Base-by-base conservation (phyloP, 1,284 basidiomycete genomes). In the Cutaneotrichosporon cutaneum region DNA sequence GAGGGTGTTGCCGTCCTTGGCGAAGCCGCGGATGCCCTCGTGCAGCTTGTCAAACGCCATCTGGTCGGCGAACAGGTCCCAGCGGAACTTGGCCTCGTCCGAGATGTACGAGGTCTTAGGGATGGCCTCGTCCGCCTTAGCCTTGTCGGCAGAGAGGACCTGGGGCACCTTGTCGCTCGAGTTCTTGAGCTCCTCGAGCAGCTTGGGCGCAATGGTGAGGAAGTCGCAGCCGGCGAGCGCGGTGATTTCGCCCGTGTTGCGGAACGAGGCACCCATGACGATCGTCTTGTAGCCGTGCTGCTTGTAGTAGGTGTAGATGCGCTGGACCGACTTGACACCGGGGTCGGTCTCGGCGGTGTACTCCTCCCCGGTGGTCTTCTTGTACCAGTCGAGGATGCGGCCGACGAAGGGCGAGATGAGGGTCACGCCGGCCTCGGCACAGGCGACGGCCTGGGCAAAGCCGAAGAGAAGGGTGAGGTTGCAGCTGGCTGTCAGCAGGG, bases 181-280 rank as follows among this genome's bases (percentile, higher is more conserved):
- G 73, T 88, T 88, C 84, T 90, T 89, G 79, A 97, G 89, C 82
- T 97, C 87, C 79, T 97, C 92, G 69, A 98, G 89, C 54, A 98
- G 86, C 61, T 86, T 77, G 66, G 95, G 95, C 16, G 94, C 84
- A 77, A 98, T 97, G 75, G 95, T 98, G 68, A 98, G 84, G 87
- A 90, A 96, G 83, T 98, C 95, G 70, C 94, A 90, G 73, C 95
- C 95, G 65, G 94, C 94, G 60, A 99, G 87, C 22, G 92, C 86
- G 80, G 88, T 90, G 83, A 99, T 97, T 84, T 98, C 95, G 73
- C 91, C 90, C 62, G 82, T 81, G 84, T 95, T 95, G 78, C 93
- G 90, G 94, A 99, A 99, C 59, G 93, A 96, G 66, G 95, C 95
- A 80, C 95, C 95, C 95, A 99, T 99, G 80, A 99, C 94, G 80